These are phyloP conservation scores for Paramyrothecium sp. DNA, from an alignment of 2,329 filamentous ascomycete genomes.

Conservation along the genomic window DNA sequence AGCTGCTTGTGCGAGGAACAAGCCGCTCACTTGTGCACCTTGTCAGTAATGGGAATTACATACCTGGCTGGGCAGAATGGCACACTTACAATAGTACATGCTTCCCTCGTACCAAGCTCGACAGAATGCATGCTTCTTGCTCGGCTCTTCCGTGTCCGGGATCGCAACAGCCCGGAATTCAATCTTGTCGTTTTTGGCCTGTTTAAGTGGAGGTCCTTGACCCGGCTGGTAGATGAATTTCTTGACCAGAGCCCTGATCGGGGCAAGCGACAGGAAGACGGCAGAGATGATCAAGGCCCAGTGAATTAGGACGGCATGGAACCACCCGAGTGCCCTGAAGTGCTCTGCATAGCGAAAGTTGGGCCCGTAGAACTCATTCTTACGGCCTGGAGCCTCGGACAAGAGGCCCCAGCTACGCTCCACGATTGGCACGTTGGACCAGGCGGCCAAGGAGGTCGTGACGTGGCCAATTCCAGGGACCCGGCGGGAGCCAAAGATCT, in stretches of 20 bases:
- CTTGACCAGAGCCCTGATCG: slow-evolving; percentile 42
- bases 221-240: slow-evolving; percentile 51
- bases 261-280: slow-evolving; percentile 42
- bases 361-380: slow-evolving; percentile 54
- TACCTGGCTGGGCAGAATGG: slow-evolving; percentile 6
- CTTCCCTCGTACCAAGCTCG: slow-evolving; percentile 57
- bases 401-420: slow-evolving; percentile 64
- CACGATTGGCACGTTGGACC: slow-evolving; percentile 53
- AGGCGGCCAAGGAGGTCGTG: slow-evolving; percentile 49
- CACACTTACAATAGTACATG: slow-evolving; percentile 61
- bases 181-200: slow-evolving; percentile 55
- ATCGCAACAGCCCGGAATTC: slow-evolving; percentile 63
- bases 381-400: slow-evolving; percentile 39
- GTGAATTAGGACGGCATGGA: slow-evolving; percentile 50
- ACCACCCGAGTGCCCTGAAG: slow-evolving; percentile 46
- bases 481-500: slow-evolving; percentile 46
- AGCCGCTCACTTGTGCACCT: slow-evolving; percentile 55
- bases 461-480: slow-evolving; percentile 54
- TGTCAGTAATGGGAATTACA: slow-evolving; percentile 8
- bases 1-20: slow-evolving; percentile 63
- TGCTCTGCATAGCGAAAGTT: slow-evolving; percentile 60
- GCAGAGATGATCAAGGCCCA: slow-evolving; percentile 42
- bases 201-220: slow-evolving; percentile 51
- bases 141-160: slow-evolving; percentile 50
- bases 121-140: slow-evolving; percentile 50